Conservation (phyloP, 2,329 filamentous ascomycete genomes). For the Tolypocladium sp. region DNA sequence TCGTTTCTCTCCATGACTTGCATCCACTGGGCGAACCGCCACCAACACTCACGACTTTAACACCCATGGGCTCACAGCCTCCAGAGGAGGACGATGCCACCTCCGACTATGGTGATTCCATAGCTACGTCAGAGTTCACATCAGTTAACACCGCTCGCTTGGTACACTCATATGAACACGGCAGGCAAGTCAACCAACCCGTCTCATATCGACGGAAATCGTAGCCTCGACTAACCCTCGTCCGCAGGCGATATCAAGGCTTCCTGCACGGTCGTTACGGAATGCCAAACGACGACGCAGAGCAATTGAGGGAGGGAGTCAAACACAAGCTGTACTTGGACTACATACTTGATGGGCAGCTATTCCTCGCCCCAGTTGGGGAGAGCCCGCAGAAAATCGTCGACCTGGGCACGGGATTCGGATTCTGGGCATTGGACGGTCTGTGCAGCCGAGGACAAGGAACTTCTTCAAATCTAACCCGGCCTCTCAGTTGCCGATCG, state of each 20-base stretch:
- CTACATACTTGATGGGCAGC: constrained; percentile 32
- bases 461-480: constrained; percentile 3
- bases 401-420: constrained; percentile 40
- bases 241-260: constrained; percentile 38
- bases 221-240: background rate
- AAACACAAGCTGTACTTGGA: constrained; percentile 38
- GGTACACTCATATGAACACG: constrained; percentile 26
- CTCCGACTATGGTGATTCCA: constrained; percentile 30
- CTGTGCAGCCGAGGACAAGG: constrained; percentile 7
- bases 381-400: constrained; percentile 37
- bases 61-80: constrained; percentile 11
- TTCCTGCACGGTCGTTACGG: constrained; percentile 38
- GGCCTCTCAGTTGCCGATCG: constrained; percentile 30
- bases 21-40: background rate
- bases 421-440: constrained; percentile 48
- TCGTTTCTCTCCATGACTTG: background rate
- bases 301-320: constrained; percentile 38
- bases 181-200: constrained; percentile 16
- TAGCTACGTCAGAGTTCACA: constrained; percentile 29
- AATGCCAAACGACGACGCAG: constrained; percentile 42
- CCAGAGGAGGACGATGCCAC: constrained; percentile 17
- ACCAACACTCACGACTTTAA: background rate
- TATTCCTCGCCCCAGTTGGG: constrained; percentile 34
- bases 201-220: no score
- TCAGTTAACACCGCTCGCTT: constrained; percentile 23